phyloP scores from a whole-genome alignment of 208 protist genomes.

The Trypanosoma caninum region DNA sequence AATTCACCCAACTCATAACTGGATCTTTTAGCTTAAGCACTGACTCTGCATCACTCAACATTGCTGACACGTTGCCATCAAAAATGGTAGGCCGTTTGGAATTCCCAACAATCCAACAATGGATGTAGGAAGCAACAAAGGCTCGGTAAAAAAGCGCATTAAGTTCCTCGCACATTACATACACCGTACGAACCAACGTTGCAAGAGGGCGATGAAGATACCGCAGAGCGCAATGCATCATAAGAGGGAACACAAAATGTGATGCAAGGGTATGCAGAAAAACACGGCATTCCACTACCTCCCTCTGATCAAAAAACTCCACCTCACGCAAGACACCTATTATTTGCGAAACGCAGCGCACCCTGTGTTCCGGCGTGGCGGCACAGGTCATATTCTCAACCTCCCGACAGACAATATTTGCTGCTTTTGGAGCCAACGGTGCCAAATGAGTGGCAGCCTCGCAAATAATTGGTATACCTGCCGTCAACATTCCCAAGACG shows the following conservation, averaged over 20 bases:
- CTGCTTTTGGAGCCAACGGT: slow-evolving; percentile 19
- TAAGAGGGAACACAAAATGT: slow-evolving; percentile 59
- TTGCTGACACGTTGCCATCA: not conserved
- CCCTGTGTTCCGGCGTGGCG: slow-evolving; percentile 61
- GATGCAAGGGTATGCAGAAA: slow-evolving; percentile 35
- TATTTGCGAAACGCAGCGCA: slow-evolving; percentile 64
- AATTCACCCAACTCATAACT: slow-evolving; percentile 75
- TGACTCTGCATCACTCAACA: not conserved
- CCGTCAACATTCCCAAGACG: not conserved
- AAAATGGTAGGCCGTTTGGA: slow-evolving; percentile 1
- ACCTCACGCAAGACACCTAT: slow-evolving; percentile 48
- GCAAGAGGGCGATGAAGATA: slow-evolving; percentile 83
- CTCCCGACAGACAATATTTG: slow-evolving; percentile 29
- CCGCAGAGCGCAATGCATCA: slow-evolving; percentile 76
- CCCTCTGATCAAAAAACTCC: slow-evolving; percentile 21
- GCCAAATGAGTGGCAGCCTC: slow-evolving; percentile 9
- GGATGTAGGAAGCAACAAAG: slow-evolving; percentile 27
- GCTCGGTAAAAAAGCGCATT: slow-evolving; percentile 17
- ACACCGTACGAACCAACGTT: slow-evolving; percentile 53
- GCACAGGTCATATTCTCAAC: slow-evolving; percentile 40
- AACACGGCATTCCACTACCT: slow-evolving; percentile 14
- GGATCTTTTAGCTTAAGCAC: slow-evolving; percentile 24
- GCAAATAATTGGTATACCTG: slow-evolving; percentile 7
- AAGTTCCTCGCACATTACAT: slow-evolving; percentile 23
- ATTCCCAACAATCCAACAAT: slow-evolving; percentile 3